phyloP scores from a whole-genome alignment of 2,329 filamentous ascomycete genomes.

The Pseudogymnoascus sp. region DNA sequence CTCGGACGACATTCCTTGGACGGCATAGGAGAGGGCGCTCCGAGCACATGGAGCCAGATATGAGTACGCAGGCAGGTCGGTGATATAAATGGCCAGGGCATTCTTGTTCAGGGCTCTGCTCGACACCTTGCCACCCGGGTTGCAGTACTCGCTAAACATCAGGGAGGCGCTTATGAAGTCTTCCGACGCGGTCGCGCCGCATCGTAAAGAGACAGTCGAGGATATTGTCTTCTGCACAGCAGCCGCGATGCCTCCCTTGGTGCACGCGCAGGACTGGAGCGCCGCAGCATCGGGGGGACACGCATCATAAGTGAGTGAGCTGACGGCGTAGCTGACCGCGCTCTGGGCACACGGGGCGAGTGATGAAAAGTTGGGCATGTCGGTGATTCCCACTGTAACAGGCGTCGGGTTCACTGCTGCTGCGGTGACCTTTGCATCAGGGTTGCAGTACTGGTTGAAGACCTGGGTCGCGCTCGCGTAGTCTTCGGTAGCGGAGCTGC shows the following conservation, averaged over 20 bases:
- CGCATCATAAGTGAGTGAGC: constrained; percentile 33
- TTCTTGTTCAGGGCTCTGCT: constrained; percentile 28
- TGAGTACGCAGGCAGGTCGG: constrained; percentile 38
- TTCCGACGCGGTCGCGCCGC: constrained; percentile 39
- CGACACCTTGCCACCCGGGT: constrained; percentile 29
- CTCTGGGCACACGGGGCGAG: constrained; percentile 43
- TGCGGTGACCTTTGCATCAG: constrained; percentile 22
- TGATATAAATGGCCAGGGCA: constrained; percentile 40
- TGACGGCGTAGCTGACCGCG: constrained; percentile 38
- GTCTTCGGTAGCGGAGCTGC: constrained; percentile 39
- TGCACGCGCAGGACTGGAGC: constrained; percentile 45
- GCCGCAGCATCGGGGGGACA: constrained; percentile 38
- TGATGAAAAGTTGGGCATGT: constrained; percentile 12
- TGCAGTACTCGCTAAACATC: constrained; percentile 42
- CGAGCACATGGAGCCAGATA: constrained; percentile 38
- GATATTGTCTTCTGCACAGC: constrained; percentile 27
- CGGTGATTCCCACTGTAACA: not conserved
- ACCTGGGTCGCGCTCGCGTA: constrained; percentile 39
- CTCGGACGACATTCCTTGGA: constrained; percentile 26
- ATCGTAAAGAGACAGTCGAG: constrained; percentile 34
- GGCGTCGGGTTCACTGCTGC: constrained; percentile 12
- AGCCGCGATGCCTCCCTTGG: constrained; percentile 20
- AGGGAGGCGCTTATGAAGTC: constrained; percentile 39
- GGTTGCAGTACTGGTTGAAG: constrained; percentile 42
- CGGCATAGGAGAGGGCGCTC: constrained; percentile 31